phyloP scores from a whole-genome alignment of 179 eudicot species.

The Camellia oleifera region DNA sequence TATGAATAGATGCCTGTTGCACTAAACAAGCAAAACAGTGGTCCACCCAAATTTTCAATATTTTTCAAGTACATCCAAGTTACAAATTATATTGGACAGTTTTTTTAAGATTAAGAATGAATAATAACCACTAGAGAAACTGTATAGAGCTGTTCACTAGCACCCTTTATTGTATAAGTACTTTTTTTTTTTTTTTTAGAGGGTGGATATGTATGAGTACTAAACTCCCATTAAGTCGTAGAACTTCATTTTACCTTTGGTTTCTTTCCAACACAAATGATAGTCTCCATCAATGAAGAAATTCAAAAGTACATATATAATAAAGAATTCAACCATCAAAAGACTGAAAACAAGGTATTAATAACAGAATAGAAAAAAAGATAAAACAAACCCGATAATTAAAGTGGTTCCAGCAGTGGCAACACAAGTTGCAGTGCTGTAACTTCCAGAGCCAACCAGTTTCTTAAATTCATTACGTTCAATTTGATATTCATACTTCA shows the following conservation, averaged over 20 bases:
- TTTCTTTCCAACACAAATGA: neutral
- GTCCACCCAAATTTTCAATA: slow-evolving; percentile 6
- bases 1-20: neutral
- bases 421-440: slow-evolving; percentile 53
- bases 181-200: too few relatives aligned
- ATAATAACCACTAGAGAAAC: neutral
- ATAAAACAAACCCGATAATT: slow-evolving; percentile 63
- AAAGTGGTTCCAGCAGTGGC: slow-evolving; percentile 85
- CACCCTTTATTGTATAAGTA: neutral
- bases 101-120: neutral
- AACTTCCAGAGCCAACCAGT: slow-evolving; percentile 56
- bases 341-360: neutral
- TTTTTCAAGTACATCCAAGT: neutral
- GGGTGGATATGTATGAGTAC: neutral
- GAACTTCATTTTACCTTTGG: neutral
- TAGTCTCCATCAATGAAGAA: neutral
- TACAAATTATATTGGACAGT: neutral
- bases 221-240: neutral
- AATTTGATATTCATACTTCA: slow-evolving; percentile 57
- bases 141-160: neutral
- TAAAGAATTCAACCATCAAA: neutral
- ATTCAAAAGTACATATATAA: neutral
- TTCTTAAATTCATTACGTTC: slow-evolving; percentile 75
- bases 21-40: neutral
- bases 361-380: slow-evolving; percentile 3